These are phyloP conservation scores for Saccharomycopsis lassenensis DNA, from an alignment of 805 yeast species.

Conservation along the genomic window DNA sequence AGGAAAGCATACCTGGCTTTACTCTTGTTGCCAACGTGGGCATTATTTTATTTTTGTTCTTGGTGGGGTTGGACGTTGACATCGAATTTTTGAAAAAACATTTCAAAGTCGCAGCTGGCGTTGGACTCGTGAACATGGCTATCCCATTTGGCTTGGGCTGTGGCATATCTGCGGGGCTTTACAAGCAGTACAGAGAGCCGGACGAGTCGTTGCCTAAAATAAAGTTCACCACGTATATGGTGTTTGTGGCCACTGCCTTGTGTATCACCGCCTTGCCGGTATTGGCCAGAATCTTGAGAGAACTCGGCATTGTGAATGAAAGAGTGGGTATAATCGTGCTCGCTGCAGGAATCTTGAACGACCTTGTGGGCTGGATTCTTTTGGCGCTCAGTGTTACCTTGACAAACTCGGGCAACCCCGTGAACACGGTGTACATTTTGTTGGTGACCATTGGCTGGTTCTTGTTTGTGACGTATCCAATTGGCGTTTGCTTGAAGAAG, in stretches of 20 bases:
- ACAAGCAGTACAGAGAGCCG: constrained; percentile 37
- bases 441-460: constrained; percentile 63
- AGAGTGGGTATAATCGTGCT: constrained; percentile 64
- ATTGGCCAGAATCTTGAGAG: constrained; percentile 66
- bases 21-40: constrained; percentile 66
- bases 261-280: constrained; percentile 85
- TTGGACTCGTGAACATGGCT: constrained; percentile 63
- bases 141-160: constrained; percentile 77
- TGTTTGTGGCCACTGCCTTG: constrained; percentile 73
- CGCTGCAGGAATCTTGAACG: constrained; percentile 77
- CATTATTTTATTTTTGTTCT: constrained; percentile 60
- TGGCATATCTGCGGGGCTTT: constrained; percentile 57
- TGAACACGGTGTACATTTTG: constrained; percentile 58
- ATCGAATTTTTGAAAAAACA: constrained; percentile 51
- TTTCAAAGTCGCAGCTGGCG: constrained; percentile 48
- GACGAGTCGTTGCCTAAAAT: constrained; percentile 26
- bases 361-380: constrained; percentile 71
- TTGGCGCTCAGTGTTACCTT: constrained; percentile 67
- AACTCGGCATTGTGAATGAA: constrained; percentile 56
- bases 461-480: constrained; percentile 45
- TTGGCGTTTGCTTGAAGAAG: constrained; percentile 37
- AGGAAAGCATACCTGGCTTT: constrained; percentile 49
- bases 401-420: constrained; percentile 62
- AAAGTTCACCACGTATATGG: constrained; percentile 64
- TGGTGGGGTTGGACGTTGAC: constrained; percentile 75